Conservation (phyloP, 1,284 basidiomycete species). For the Cryptococcus jaspeensis region DNA sequence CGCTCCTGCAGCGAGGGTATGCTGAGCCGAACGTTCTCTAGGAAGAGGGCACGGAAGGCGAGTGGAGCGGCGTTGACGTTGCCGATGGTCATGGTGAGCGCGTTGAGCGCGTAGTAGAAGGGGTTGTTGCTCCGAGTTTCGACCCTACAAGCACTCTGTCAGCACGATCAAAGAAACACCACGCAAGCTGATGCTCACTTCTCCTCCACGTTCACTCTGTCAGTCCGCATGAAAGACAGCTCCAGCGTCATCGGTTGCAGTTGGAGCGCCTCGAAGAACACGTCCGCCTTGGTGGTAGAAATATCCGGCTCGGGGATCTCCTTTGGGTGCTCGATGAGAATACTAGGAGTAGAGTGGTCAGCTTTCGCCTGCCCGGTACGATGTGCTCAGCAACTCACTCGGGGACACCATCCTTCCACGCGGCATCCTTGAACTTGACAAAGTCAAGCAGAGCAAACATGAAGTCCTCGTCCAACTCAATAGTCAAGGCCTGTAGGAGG, state of each 20-base stretch:
- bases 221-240: constrained; percentile 95
- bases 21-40: constrained; percentile 91
- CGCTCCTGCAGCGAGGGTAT: constrained; percentile 79
- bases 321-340: constrained; percentile 72
- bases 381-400: constrained; percentile 60
- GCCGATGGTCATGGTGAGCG: constrained; percentile 93
- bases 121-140: constrained; percentile 70
- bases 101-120: constrained; percentile 88
- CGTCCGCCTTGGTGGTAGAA: constrained; percentile 65
- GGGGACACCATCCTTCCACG: constrained; percentile 73
- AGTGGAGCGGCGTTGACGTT: constrained; percentile 98
- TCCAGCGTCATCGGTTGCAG: constrained; percentile 91
- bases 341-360: constrained; percentile 53
- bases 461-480: constrained; percentile 97
- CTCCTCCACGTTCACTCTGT: constrained; percentile 86
- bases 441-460: constrained; percentile 90
- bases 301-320: constrained; percentile 76
- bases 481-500: constrained; percentile 87
- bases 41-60: constrained; percentile 88
- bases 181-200: constrained; percentile 62
- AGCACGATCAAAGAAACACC: neutral
- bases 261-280: constrained; percentile 98
- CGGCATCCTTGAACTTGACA: constrained; percentile 82
- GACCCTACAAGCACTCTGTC: constrained; percentile 60
- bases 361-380: constrained; percentile 6